phyloP scores from a whole-genome alignment of 768 basidiomycete species.

The Psilocybe subaeruginosa region DNA sequence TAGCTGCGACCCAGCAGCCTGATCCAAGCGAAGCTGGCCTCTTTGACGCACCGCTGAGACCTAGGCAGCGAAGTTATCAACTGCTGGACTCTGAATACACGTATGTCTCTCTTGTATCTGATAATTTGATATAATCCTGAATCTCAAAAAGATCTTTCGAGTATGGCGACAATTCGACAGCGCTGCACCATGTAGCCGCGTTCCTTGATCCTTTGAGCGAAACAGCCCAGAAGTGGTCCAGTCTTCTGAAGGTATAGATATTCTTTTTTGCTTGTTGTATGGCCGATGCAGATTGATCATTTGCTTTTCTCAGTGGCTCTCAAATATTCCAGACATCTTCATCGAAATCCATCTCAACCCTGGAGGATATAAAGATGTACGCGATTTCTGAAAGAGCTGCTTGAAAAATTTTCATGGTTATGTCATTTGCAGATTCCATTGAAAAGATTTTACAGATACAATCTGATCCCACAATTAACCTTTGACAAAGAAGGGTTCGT shows the following conservation, averaged over 20 bases:
- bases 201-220: slow-evolving; percentile 88
- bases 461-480: slow-evolving; percentile 51
- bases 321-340: slow-evolving; percentile 62
- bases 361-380: slow-evolving; percentile 64
- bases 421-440: slow-evolving; percentile 66
- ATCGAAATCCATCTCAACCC: slow-evolving; percentile 86
- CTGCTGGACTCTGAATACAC: slow-evolving; percentile 63
- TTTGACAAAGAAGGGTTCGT: slow-evolving; percentile 79
- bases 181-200: slow-evolving; percentile 70
- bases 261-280: not conserved
- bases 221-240: slow-evolving; percentile 83
- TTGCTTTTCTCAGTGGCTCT: slow-evolving; percentile 55
- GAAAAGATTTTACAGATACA: slow-evolving; percentile 91
- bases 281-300: not conserved
- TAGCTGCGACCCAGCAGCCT: slow-evolving; percentile 70
- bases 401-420: slow-evolving; percentile 1
- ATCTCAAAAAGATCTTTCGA: slow-evolving; percentile 58
- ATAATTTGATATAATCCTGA: no score
- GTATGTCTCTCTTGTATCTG: slow-evolving; percentile 41
- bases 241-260: slow-evolving; percentile 64
- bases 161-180: slow-evolving; percentile 67
- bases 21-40: slow-evolving; percentile 76
- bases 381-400: slow-evolving; percentile 15
- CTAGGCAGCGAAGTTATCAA: slow-evolving; percentile 64
- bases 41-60: slow-evolving; percentile 64